Evolutionary conservation across 1,139 yeast genomes (phyloP).

Genomic region (Yamadazyma atlantica): DNA sequence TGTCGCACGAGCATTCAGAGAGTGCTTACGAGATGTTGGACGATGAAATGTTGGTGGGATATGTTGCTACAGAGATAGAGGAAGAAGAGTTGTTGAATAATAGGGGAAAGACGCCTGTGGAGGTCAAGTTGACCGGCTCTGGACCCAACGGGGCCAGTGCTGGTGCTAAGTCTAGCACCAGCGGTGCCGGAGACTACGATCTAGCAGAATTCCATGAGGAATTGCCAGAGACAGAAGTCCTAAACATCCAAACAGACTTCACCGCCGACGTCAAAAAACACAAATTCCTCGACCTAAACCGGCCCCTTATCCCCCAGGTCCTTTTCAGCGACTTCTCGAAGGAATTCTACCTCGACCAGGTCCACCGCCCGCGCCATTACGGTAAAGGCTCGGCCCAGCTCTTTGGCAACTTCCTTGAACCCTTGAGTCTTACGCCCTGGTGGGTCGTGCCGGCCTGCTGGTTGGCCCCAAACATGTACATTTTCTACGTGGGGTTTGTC

Average conservation of each 20-base stretch:
- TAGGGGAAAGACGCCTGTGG: constrained; percentile 42
- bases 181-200: constrained; percentile 19
- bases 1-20: constrained; percentile 77
- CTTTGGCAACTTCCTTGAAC: constrained; percentile 50
- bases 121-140: constrained; percentile 28
- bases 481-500: constrained; percentile 41
- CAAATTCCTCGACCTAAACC: constrained; percentile 80
- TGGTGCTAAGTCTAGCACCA: too few species aligned
- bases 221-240: constrained; percentile 68
- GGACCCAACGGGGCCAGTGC: too few species aligned
- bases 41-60: constrained; percentile 58
- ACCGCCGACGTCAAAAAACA: constrained; percentile 69
- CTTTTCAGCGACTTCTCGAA: constrained; percentile 70
- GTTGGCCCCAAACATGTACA: constrained; percentile 73
- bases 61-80: constrained; percentile 46
- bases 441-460: constrained; percentile 83
- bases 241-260: constrained; percentile 78
- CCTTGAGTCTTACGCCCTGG: constrained; percentile 50
- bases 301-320: constrained; percentile 81
- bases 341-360: constrained; percentile 91
- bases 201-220: constrained; percentile 54
- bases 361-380: constrained; percentile 92
- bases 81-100: constrained; percentile 44
- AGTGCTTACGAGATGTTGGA: constrained; percentile 86
- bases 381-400: constrained; percentile 83